Evolutionary conservation across 176 grass and related monocot species (phyloP), one percentile per base, ranked within the genome.

Genomic region (Ananas comosus): DNA sequence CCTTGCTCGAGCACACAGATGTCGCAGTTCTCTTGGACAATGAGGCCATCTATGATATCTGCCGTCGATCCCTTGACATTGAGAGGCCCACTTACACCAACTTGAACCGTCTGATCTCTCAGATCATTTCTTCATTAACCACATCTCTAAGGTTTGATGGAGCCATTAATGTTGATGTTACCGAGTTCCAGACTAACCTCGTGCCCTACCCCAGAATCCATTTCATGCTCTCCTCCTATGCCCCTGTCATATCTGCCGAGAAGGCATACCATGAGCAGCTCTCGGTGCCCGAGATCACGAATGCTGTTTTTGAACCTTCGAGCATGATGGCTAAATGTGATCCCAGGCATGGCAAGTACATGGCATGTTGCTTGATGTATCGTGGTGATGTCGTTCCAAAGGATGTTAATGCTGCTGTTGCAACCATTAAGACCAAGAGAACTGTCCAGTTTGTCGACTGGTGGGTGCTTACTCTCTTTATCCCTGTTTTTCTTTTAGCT

Each of bases 101-200:
- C 27, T 67, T 67, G 65, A 67, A 67, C 65, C 65, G 65, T 16
- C 17, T 67, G 65, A 67, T 67, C 33, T 67, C 65, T 48, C 65
- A 67, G 42, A 67, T 67, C 28, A 67, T 67, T 17, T 67, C 65
- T 33, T 67, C 65, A 49, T 67, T 67, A 33, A 67, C 65, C 4
- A 67, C 65, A 16, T 67, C 65, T 67, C 65, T 67, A 5, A 67
- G 65, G 65, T 67, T 67, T 67, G 65, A 67, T 67, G 65, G 65
- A 67, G 65, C 65, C 48, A 67, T 67, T 67, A 67, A 67, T 67
- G 65, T 67, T 33, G 65, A 67, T 67, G 65, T 67, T 67, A 67
- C 65, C 4, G 65, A 67, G 28, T 67, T 67, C 33, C 65, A 67
- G 12, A 67, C 65, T 33, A 67, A 67, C 14, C 65, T 67, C 2